Conservation (phyloP, 2,329 filamentous ascomycete genomes). For the Geosmithia morbida region DNA sequence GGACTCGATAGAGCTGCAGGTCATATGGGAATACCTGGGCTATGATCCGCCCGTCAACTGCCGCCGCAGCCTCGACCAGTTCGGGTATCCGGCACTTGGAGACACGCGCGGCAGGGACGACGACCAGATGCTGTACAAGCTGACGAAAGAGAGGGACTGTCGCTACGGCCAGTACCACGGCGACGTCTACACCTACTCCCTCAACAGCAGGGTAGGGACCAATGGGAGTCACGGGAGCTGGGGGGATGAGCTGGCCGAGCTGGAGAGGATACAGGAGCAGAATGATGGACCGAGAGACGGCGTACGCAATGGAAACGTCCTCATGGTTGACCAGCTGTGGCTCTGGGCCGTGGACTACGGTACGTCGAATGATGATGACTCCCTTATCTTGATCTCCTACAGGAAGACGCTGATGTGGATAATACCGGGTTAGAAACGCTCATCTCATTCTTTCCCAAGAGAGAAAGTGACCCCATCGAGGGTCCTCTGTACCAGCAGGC, state of each 20-base stretch:
- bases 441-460: slow-evolving; percentile 38
- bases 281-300: slow-evolving; percentile 18
- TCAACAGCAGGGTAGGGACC: slow-evolving; percentile 12
- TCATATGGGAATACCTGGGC: slow-evolving; percentile 49
- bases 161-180: slow-evolving; percentile 8
- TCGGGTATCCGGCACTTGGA: slow-evolving; percentile 43
- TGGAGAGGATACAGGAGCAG: slow-evolving; percentile 13
- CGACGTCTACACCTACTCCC: slow-evolving; percentile 12
- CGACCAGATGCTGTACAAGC: slow-evolving; percentile 54
- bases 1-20: slow-evolving; percentile 39
- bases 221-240: slow-evolving; percentile 13
- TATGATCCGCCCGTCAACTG: slow-evolving; percentile 47
- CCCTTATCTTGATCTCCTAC: not conserved
- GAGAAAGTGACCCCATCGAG: slow-evolving; percentile 38
- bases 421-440: slow-evolving; percentile 24
- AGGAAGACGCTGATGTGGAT: slow-evolving; percentile 2
- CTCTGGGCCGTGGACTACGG: slow-evolving; percentile 41
- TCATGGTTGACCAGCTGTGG: slow-evolving; percentile 58
- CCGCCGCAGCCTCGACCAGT: slow-evolving; percentile 48
- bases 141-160: slow-evolving; percentile 33
- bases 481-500: slow-evolving; percentile 43
- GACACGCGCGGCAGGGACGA: slow-evolving; percentile 48
- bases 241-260: slow-evolving; percentile 9
- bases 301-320: slow-evolving; percentile 37
- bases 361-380: slow-evolving; percentile 12